Conservation (phyloP, 192 early-diverging fungal genomes). For the Glomus cerebriforme region DNA sequence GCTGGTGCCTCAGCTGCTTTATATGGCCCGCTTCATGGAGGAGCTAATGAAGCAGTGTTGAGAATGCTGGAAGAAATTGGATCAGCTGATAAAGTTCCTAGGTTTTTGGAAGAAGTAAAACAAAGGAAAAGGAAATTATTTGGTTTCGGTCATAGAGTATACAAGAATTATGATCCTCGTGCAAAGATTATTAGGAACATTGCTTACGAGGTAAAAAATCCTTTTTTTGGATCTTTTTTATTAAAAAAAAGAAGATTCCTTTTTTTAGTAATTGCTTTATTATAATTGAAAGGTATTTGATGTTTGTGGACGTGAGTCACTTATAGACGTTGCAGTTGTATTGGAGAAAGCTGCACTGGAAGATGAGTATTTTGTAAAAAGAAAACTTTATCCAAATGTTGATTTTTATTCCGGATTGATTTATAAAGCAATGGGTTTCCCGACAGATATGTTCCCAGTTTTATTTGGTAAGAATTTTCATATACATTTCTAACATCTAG, state of each 20-base stretch:
- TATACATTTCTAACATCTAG: neutral
- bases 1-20: slow-evolving; percentile 64
- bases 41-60: slow-evolving; percentile 67
- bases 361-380: slow-evolving; percentile 65
- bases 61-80: slow-evolving; percentile 69
- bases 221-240: neutral
- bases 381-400: slow-evolving; percentile 64
- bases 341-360: slow-evolving; percentile 59
- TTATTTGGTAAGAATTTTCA: slow-evolving; percentile 54
- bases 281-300: slow-evolving; percentile 53
- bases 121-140: slow-evolving; percentile 58
- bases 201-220: slow-evolving; percentile 49
- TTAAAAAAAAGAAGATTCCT: neutral
- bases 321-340: slow-evolving; percentile 67
- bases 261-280: slow-evolving; percentile 7
- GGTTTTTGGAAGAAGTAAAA: slow-evolving; percentile 65
- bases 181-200: slow-evolving; percentile 63
- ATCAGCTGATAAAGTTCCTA: slow-evolving; percentile 53
- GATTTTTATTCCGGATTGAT: slow-evolving; percentile 59
- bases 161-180: slow-evolving; percentile 67
- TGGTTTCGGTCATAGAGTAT: slow-evolving; percentile 63
- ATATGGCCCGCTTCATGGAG: slow-evolving; percentile 69
- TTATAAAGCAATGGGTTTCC: slow-evolving; percentile 72
- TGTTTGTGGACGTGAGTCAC: slow-evolving; percentile 57
- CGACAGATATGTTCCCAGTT: slow-evolving; percentile 74